These are phyloP conservation scores for Pichia sp. DNA, from an alignment of 1,139 yeast species.

Conservation along the genomic window DNA sequence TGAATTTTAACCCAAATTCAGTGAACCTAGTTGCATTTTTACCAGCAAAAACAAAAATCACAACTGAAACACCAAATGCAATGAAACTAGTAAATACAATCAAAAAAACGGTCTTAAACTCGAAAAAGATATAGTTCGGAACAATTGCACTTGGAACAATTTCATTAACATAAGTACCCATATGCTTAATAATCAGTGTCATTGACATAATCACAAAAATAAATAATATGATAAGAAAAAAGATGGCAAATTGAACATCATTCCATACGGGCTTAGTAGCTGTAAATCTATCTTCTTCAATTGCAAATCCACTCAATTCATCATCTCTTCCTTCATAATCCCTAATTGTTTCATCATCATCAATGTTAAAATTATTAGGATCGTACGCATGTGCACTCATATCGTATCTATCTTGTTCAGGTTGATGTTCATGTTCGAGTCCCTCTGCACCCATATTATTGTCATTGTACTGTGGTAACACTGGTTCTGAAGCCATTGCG, in stretches of 20 bases:
- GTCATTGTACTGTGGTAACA: background rate
- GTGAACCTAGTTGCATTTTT: conserved; percentile 63
- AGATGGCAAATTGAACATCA: conserved; percentile 67
- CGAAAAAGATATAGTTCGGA: conserved; percentile 57
- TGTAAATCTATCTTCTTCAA: conserved; percentile 53
- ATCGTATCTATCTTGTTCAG: too few species aligned
- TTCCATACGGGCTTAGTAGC: conserved; percentile 62
- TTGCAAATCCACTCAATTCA: conserved; percentile 4
- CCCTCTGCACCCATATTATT: background rate
- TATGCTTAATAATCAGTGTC: conserved; percentile 49
- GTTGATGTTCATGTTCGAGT: too few species aligned
- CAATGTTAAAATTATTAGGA: conserved; percentile 2
- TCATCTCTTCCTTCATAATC: conserved; percentile 1
- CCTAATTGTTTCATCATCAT: background rate
- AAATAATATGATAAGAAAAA: conserved; percentile 65
- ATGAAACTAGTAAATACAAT: conserved; percentile 62
- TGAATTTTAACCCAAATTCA: conserved; percentile 59
- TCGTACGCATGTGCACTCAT: conserved; percentile 16
- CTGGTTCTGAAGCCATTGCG: background rate
- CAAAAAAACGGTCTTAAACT: conserved; percentile 41
- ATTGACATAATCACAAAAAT: conserved; percentile 62
- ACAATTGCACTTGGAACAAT: conserved; percentile 44
- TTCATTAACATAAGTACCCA: conserved; percentile 55
- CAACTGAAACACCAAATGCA: conserved; percentile 52
- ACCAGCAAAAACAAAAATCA: conserved; percentile 59